Evolutionary conservation across 257 asterid species (phyloP).

Genomic region (Solanum sejunctum): DNA sequence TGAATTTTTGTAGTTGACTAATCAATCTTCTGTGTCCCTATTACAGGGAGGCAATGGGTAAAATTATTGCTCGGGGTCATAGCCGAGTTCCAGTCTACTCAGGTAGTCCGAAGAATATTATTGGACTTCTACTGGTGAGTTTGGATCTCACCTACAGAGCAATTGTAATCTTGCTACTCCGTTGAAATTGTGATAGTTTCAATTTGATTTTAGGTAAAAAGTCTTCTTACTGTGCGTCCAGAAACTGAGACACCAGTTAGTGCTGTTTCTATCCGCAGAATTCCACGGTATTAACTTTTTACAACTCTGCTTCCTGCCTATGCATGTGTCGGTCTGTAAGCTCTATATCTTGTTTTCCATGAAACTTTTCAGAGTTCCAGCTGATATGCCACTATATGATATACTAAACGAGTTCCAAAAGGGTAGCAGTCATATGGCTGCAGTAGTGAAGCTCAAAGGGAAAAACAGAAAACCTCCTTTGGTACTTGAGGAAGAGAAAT

Average conservation of each 20-base stretch:
- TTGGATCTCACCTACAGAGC: neutral
- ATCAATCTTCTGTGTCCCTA: neutral
- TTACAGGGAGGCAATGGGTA: conserved; percentile 84
- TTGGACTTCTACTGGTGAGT: conserved; percentile 74
- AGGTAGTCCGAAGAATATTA: conserved; percentile 57
- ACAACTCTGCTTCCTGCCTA: neutral
- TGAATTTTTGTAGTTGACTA: neutral
- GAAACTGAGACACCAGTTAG: conserved; percentile 89
- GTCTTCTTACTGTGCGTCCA: conserved; percentile 71
- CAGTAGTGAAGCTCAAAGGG: conserved; percentile 58
- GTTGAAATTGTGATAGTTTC: neutral
- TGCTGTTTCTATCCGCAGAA: conserved; percentile 76
- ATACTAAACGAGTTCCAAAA: conserved; percentile 75
- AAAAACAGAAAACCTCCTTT: conserved; percentile 28
- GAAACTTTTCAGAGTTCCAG: conserved; percentile 52
- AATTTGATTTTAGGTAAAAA: conserved; percentile 46
- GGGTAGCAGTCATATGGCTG: conserved; percentile 91
- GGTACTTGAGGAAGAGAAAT: conserved; percentile 22
- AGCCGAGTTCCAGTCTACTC: conserved; percentile 89
- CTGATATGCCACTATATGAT: conserved; percentile 88
- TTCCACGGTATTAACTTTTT: conserved; percentile 50
- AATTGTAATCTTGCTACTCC: neutral
- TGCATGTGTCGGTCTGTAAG: neutral
- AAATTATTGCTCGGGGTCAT: conserved; percentile 80
- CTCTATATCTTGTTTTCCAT: neutral